These are phyloP conservation scores for Epichloe brachyelytri DNA, from an alignment of 2,329 filamentous ascomycete genomes.

Conservation along the genomic window DNA sequence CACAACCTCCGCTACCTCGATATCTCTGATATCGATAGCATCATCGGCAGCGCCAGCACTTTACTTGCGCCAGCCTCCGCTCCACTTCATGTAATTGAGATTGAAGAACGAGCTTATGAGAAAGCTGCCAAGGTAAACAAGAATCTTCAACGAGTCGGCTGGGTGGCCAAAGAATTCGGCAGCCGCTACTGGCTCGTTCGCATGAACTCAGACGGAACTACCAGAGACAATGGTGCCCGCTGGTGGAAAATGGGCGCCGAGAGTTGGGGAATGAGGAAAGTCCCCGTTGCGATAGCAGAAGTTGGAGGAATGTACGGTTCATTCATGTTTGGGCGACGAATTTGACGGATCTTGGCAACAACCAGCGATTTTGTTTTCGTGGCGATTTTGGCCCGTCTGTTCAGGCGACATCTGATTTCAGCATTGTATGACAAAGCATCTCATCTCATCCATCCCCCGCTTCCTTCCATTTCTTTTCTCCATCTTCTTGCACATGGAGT, in stretches of 20 bases:
- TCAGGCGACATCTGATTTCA: neutral
- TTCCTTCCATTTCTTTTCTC: neutral
- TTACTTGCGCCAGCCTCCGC: slow-evolving; percentile 47
- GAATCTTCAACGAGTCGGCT: slow-evolving; percentile 49
- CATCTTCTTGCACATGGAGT: slow-evolving; percentile 6
- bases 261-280: slow-evolving; percentile 78
- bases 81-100: slow-evolving; percentile 65
- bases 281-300: slow-evolving; percentile 83
- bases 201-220: slow-evolving; percentile 23
- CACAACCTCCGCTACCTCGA: slow-evolving; percentile 63
- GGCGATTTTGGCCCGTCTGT: neutral
- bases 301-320: slow-evolving; percentile 87
- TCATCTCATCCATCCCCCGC: slow-evolving; percentile 8
- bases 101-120: slow-evolving; percentile 54
- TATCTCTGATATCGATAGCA: slow-evolving; percentile 48
- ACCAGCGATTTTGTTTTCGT: neutral
- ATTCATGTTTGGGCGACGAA: slow-evolving; percentile 49
- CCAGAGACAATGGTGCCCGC: slow-evolving; percentile 36
- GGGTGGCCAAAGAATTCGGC: slow-evolving; percentile 59
- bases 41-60: slow-evolving; percentile 45
- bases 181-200: slow-evolving; percentile 56
- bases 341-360: slow-evolving; percentile 23
- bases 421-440: slow-evolving; percentile 9
- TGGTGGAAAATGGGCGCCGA: slow-evolving; percentile 76
- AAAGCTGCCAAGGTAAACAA: slow-evolving; percentile 50